Evolutionary conservation across 805 yeast species (phyloP).

Genomic region (Candida boleticola): DNA sequence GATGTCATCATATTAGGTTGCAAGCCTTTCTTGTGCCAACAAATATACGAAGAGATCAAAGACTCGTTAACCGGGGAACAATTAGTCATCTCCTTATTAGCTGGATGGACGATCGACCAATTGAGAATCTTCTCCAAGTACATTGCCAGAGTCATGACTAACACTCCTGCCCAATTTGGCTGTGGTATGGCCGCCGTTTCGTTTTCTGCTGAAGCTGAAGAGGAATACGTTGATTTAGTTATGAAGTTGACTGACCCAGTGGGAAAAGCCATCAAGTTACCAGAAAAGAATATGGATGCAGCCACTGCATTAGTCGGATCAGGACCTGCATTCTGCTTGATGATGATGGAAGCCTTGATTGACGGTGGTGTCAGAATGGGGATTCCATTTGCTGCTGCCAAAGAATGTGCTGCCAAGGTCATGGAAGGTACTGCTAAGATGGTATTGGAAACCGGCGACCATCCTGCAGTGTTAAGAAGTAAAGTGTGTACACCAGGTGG

Average conservation of each 20-base stretch:
- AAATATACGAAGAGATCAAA: slow-evolving; percentile 53
- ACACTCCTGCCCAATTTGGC: slow-evolving; percentile 92
- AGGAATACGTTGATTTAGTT: slow-evolving; percentile 43
- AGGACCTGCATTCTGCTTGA: slow-evolving; percentile 90
- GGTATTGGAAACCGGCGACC: slow-evolving; percentile 78
- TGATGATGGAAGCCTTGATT: slow-evolving; percentile 86
- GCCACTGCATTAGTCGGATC: slow-evolving; percentile 95
- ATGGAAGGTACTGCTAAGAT: slow-evolving; percentile 91
- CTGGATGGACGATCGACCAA: slow-evolving; percentile 87
- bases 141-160: slow-evolving; percentile 94
- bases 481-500: slow-evolving; percentile 98
- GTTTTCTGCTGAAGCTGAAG: slow-evolving; percentile 52
- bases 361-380: slow-evolving; percentile 97
- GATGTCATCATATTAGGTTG: slow-evolving; percentile 79
- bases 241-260: slow-evolving; percentile 58
- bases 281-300: slow-evolving; percentile 94
- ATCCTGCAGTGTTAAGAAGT: slow-evolving; percentile 85
- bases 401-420: slow-evolving; percentile 87
- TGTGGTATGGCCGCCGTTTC: slow-evolving; percentile 94
- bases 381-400: slow-evolving; percentile 78
- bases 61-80: slow-evolving; percentile 48
- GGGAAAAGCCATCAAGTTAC: slow-evolving; percentile 65
- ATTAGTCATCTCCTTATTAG: slow-evolving; percentile 76
- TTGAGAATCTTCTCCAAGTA: slow-evolving; percentile 50
- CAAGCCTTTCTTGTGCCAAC: slow-evolving; percentile 78